These are phyloP conservation scores for Zalerion maritima DNA, from an alignment of 495 filamentous ascomycete species.

Conservation along the genomic window DNA sequence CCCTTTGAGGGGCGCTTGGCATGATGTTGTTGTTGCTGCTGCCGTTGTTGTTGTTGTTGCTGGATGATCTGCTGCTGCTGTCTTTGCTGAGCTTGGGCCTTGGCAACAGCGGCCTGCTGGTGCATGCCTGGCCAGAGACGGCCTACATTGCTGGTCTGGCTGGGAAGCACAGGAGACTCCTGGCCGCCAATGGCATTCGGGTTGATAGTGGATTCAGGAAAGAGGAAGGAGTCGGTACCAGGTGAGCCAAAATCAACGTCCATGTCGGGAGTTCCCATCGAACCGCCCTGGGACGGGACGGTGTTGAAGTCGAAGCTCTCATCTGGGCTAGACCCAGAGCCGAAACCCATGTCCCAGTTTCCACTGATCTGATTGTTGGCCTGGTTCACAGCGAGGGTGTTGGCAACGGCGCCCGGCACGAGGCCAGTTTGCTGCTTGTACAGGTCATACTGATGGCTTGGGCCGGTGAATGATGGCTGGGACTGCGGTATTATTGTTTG, in stretches of 20 bases:
- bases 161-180: constrained; percentile 26
- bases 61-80: constrained; percentile 48
- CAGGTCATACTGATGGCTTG: constrained; percentile 83
- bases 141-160: constrained; percentile 41
- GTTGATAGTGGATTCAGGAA: constrained; percentile 44
- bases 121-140: constrained; percentile 84
- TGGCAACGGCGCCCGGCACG: constrained; percentile 60
- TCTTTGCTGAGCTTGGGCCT: constrained; percentile 57
- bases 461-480: constrained; percentile 51
- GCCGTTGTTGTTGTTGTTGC: constrained; percentile 40
- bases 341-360: too few species aligned
- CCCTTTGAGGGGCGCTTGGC: constrained; percentile 29
- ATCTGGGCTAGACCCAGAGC: constrained; percentile 31
- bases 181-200: constrained; percentile 53
- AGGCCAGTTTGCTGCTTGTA: constrained; percentile 87
- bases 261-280: constrained; percentile 36
- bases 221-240: constrained; percentile 35
- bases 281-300: constrained; percentile 27
- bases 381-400: constrained; percentile 51
- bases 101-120: constrained; percentile 70
- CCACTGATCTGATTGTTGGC: constrained; percentile 37
- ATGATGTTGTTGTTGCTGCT: constrained; percentile 24
- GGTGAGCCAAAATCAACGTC: constrained; percentile 51
- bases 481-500: constrained; percentile 18
- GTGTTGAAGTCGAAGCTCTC: constrained; percentile 47